Evolutionary conservation across 2,329 filamentous ascomycete genomes (phyloP).

Genomic region (Aureobasidium sp.): DNA sequence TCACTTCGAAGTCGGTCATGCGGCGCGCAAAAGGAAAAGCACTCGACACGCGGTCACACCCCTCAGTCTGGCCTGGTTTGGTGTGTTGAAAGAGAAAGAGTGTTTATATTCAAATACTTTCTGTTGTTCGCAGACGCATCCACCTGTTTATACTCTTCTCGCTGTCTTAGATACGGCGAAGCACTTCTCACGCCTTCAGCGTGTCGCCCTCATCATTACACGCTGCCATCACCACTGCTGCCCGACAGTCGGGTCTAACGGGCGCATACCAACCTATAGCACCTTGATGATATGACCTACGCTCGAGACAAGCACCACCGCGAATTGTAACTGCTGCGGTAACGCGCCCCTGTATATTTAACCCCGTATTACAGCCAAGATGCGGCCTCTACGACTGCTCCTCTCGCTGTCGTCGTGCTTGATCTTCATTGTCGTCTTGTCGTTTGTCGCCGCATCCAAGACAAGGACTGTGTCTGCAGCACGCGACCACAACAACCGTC

Average conservation of each 20-base stretch:
- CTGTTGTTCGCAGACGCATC: not conserved
- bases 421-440: conserved; percentile 34
- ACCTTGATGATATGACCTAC: conserved; percentile 1
- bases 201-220: not conserved
- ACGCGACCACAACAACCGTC: conserved; percentile 22
- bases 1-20: conserved; percentile 2
- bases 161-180: not conserved
- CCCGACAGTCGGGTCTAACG: not conserved
- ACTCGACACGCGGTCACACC: not conserved
- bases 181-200: not conserved
- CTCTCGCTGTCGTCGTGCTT: conserved; percentile 36
- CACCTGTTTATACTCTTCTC: not conserved
- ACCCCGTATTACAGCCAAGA: conserved; percentile 18
- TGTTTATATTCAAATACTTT: not conserved
- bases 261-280: conserved; percentile 7
- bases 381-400: conserved; percentile 33
- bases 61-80: conserved; percentile 6
- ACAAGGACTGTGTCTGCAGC: conserved; percentile 4
- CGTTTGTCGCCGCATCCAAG: conserved; percentile 29
- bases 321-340: not conserved
- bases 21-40: conserved; percentile 3
- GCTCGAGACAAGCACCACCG: conserved; percentile 1
- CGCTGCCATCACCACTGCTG: not conserved
- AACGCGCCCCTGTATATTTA: not conserved
- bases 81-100: not conserved